Evolutionary conservation across 306 rosid genomes (phyloP).

Genomic region (Castanopsis chinensis): DNA sequence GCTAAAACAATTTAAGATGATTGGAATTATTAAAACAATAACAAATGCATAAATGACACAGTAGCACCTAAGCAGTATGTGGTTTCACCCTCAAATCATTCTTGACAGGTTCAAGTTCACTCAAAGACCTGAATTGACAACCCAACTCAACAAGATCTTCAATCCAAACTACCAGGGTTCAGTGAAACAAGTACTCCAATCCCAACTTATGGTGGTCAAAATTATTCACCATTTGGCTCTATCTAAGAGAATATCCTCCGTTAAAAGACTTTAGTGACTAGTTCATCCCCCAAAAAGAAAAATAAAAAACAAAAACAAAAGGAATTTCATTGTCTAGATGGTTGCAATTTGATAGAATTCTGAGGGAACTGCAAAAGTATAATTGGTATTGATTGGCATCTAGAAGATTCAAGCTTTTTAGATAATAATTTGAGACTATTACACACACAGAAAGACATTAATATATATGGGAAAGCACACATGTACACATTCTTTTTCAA

Average conservation of each 20-base stretch:
- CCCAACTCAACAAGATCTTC: constrained; percentile 1
- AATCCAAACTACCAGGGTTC: background rate
- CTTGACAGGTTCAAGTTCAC: background rate
- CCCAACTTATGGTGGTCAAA: background rate
- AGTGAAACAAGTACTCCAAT: background rate
- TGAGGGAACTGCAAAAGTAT: too few relatives aligned
- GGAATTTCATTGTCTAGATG: too few relatives aligned
- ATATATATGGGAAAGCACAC: too few relatives aligned
- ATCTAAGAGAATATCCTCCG: background rate
- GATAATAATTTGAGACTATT: too few relatives aligned
- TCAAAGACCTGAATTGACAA: background rate
- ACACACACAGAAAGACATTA: too few relatives aligned
- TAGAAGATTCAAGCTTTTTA: too few relatives aligned
- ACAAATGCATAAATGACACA: background rate
- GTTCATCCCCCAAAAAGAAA: too few relatives aligned
- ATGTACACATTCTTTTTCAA: background rate
- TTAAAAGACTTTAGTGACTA: too few relatives aligned
- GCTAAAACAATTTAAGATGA: background rate
- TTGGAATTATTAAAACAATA: too few relatives aligned
- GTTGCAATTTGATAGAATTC: too few relatives aligned
- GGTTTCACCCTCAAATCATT: background rate
- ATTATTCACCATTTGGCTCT: background rate
- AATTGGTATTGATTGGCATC: too few relatives aligned
- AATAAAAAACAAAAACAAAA: too few relatives aligned
- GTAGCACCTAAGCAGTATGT: background rate